Evolutionary conservation across 2,329 filamentous ascomycete species (phyloP), one percentile per base, ranked within the genome.

Genomic region (Aspergillus flavus): DNA sequence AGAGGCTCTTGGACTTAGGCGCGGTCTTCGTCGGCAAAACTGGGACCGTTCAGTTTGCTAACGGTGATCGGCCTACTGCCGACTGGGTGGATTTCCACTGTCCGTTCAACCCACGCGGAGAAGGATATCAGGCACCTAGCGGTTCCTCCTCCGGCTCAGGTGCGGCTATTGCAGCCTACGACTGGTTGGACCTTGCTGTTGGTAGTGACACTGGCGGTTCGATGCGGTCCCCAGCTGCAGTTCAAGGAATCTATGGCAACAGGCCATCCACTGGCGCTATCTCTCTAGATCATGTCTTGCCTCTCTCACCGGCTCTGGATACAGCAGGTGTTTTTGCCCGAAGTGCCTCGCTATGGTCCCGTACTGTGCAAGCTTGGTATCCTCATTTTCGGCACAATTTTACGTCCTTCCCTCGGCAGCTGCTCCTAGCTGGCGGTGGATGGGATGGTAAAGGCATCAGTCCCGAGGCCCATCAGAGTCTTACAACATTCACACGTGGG

Each of bases 1-100:
- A 87, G 57, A 78, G 80, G 2, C 74, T 92, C 0, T 80, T 90
- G 4, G 83, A 87, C 59, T 81, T 85, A 2, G 89, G 89, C 0
- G 88, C 86, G 0, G 77, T 79, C 2, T 63, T 80, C 3, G 71
- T 80, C 1, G 78, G 78, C 0, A 78, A 79, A 55, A 72, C 73
- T 58, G 74, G 74, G 21, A 72, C 72, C 0, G 69, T 69, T 5
- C 73, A 78, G 50, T 79, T 79, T 62, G 76, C 75, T 1, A 74
- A 74, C 28, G 71, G 72, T 14, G 73, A 76, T 46, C 66, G 58
- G 19, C 66, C 73, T 0, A 72, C 67, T 2, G 71, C 67, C 6
- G 71, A 75, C 59, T 75, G 76, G 75, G 71, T 76, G 0, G 77
- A 80, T 54, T 75, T 73, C 46, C 71, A 75, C 58, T 74, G 69